phyloP scores from a whole-genome alignment of 306 rosid genomes.

The Glycine soja region DNA sequence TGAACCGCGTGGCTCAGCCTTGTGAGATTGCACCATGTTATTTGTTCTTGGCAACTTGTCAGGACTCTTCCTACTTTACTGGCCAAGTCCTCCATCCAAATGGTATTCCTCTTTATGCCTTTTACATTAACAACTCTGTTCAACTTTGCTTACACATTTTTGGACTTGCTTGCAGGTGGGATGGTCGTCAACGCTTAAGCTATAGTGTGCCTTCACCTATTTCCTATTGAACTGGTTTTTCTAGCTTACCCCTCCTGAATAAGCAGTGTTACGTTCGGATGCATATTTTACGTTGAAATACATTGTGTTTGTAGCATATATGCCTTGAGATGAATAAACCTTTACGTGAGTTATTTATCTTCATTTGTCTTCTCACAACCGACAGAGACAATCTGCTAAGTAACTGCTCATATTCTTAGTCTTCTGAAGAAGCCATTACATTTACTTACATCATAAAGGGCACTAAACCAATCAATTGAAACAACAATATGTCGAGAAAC shows the following conservation, averaged over 20 bases:
- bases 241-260: background rate
- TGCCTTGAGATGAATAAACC: constrained; percentile 18
- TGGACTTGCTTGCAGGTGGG: constrained; percentile 45
- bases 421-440: no score
- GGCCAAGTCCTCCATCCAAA: constrained; percentile 70
- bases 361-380: background rate
- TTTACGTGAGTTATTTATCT: background rate
- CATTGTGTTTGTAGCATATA: background rate
- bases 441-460: no score
- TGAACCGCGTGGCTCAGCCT: constrained; percentile 67
- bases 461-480: background rate
- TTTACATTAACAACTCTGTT: background rate
- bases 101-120: constrained; percentile 32
- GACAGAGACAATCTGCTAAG: no score
- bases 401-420: no score
- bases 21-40: constrained; percentile 65
- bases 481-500: background rate
- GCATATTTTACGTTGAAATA: background rate
- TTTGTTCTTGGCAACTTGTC: constrained; percentile 61
- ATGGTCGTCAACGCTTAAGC: constrained; percentile 46
- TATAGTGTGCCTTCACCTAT: no score
- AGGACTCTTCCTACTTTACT: constrained; percentile 61
- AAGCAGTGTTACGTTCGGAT: background rate
- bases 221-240: background rate
- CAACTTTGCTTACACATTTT: no score